Evolutionary conservation across 208 protist species (phyloP).

Genomic region (Wallacemonas rigidus): DNA sequence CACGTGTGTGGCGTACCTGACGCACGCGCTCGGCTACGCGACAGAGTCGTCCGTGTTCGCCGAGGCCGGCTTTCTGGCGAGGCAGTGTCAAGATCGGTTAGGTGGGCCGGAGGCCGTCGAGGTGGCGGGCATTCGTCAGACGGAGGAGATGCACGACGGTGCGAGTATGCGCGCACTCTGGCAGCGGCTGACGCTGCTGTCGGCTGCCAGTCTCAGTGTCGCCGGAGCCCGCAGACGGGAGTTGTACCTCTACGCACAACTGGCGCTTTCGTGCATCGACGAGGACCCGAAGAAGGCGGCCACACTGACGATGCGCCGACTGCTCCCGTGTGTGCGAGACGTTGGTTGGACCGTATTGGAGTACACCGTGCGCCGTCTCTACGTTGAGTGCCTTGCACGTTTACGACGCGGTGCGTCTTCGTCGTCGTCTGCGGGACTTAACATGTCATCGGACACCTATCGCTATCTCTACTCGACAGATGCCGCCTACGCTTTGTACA

Average conservation of each 20-base stretch:
- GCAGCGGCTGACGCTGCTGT: constrained; percentile 44
- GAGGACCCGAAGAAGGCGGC: constrained; percentile 47
- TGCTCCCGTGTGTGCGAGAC: constrained; percentile 56
- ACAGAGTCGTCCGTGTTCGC: background rate
- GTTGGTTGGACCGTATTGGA: constrained; percentile 60
- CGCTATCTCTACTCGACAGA: constrained; percentile 31
- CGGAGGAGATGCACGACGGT: constrained; percentile 14
- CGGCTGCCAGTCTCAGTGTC: constrained; percentile 38
- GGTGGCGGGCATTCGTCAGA: constrained; percentile 2
- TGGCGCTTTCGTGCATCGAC: constrained; percentile 48
- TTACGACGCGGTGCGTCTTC: background rate
- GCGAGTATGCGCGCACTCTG: constrained; percentile 44
- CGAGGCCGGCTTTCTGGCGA: constrained; percentile 3
- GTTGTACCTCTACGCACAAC: constrained; percentile 48
- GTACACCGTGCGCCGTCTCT: constrained; percentile 48
- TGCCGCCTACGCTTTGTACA: constrained; percentile 40
- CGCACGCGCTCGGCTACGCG: constrained; percentile 9
- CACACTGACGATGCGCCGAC: constrained; percentile 36
- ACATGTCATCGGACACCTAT: constrained; percentile 1
- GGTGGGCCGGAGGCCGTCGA: background rate
- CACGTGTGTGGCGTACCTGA: constrained; percentile 12
- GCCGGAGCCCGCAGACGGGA: constrained; percentile 41
- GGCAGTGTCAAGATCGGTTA: background rate
- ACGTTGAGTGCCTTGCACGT: constrained; percentile 44
- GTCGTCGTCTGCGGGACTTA: background rate